These are phyloP conservation scores for Draba incana DNA, from an alignment of 345 rosid species.

Conservation along the genomic window DNA sequence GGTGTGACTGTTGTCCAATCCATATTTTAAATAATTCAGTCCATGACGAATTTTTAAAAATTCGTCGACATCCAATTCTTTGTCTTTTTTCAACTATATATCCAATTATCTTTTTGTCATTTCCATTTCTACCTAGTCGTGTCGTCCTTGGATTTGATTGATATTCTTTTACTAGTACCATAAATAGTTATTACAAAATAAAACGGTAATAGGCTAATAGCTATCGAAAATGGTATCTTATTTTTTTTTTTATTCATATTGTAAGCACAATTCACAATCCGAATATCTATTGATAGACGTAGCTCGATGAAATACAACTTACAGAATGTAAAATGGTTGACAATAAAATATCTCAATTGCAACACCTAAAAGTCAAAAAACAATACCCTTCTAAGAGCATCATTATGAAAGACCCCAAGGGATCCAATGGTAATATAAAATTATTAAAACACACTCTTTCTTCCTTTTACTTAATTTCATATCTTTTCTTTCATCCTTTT, in stretches of 20 bases:
- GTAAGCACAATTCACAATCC: background rate
- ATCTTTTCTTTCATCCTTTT: too few relatives aligned
- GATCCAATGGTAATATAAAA: too few relatives aligned
- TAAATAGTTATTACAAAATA: too few relatives aligned
- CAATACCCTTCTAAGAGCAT: conserved; percentile 10
- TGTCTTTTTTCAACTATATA: background rate
- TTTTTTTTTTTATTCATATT: too few relatives aligned
- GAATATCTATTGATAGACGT: conserved; percentile 19
- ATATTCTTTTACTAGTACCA: too few relatives aligned
- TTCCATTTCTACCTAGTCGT: background rate
- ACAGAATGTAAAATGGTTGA: conserved; percentile 12
- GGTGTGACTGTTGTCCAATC: too few relatives aligned
- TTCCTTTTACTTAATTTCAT: too few relatives aligned
- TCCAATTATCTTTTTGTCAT: conserved; percentile 1
- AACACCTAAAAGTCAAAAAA: conserved; percentile 24
- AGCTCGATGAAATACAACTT: background rate
- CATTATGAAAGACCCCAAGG: too few relatives aligned
- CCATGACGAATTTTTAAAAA: background rate
- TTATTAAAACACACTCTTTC: too few relatives aligned
- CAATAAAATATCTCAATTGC: conserved; percentile 20
- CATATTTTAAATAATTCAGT: background rate
- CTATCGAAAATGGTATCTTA: too few relatives aligned
- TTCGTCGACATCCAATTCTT: background rate
- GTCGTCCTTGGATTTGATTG: background rate
- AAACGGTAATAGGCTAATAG: too few relatives aligned